Evolutionary conservation across 768 basidiomycete species (phyloP).

Genomic region (Suillus subaureus): DNA sequence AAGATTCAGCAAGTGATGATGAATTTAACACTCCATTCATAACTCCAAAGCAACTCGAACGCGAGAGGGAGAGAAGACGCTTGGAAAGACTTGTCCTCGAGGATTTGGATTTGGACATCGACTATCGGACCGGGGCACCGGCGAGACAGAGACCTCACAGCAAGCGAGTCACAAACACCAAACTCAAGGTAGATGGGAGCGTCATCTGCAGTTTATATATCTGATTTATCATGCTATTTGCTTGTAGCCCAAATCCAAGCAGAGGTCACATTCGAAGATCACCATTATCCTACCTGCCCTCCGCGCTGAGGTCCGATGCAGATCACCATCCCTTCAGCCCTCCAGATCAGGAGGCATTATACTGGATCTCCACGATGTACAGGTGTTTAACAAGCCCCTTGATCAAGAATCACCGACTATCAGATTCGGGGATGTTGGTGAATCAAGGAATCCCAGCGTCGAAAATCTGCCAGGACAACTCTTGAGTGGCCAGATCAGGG

Average conservation of each 20-base stretch:
- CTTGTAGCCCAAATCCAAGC: constrained; percentile 4
- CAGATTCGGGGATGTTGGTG: constrained; percentile 32
- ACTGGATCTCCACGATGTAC: constrained; percentile 60
- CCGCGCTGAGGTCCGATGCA: constrained; percentile 69
- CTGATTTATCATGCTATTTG: background rate
- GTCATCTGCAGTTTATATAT: background rate
- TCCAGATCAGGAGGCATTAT: constrained; percentile 71
- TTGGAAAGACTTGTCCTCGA: constrained; percentile 57
- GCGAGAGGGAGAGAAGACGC: constrained; percentile 42
- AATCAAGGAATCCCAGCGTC: constrained; percentile 5
- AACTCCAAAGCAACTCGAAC: constrained; percentile 19
- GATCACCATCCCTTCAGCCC: constrained; percentile 48
- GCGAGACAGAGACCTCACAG: constrained; percentile 12
- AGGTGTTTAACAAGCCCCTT: constrained; percentile 35
- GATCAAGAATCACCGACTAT: constrained; percentile 22
- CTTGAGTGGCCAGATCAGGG: constrained; percentile 43
- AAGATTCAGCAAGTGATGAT: constrained; percentile 16
- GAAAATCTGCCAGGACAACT: constrained; percentile 22
- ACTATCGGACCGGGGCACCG: constrained; percentile 37
- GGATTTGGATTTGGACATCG: constrained; percentile 57
- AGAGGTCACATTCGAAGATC: background rate
- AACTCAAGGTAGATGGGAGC: constrained; percentile 20
- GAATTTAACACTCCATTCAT: constrained; percentile 29
- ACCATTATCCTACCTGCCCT: constrained; percentile 30
- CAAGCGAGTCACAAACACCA: constrained; percentile 8